A percentile compares a stretch with the other conserved stretches of the same genome.
These are phyloP conservation scores for Pseudopithomyces maydicus DNA, from an alignment of 2,329 filamentous ascomycete genomes.

Conservation along the genomic window DNA sequence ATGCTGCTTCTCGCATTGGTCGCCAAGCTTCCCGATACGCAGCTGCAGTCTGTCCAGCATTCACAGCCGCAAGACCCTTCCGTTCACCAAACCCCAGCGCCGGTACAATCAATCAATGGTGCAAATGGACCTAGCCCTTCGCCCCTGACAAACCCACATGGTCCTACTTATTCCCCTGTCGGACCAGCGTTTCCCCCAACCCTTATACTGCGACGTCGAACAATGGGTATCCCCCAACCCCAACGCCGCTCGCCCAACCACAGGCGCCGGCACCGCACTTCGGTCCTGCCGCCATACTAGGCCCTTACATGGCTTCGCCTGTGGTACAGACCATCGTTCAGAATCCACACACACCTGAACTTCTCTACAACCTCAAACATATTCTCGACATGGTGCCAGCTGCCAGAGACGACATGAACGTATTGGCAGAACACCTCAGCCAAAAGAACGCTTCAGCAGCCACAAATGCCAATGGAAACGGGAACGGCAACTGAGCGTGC, in stretches of 20 bases:
- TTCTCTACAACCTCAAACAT: constrained; percentile 74
- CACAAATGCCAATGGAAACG: background rate
- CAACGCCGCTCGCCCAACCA: constrained; percentile 14
- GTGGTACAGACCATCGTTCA: constrained; percentile 48
- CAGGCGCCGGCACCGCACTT: constrained; percentile 13
- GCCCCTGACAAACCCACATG: constrained; percentile 37
- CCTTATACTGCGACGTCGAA: constrained; percentile 16
- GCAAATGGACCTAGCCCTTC: constrained; percentile 32
- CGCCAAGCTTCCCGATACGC: constrained; percentile 55
- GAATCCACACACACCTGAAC: constrained; percentile 49
- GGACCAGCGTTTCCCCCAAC: constrained; percentile 26
- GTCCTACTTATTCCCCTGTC: constrained; percentile 42
- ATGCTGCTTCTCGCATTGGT: constrained; percentile 86
- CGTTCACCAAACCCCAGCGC: constrained; percentile 21
- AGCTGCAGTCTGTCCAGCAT: constrained; percentile 35
- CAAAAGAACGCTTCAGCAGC: constrained; percentile 2
- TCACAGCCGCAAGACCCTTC: constrained; percentile 19
- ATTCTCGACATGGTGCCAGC: constrained; percentile 70
- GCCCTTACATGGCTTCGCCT: constrained; percentile 48
- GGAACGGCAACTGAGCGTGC: background rate
- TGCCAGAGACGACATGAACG: constrained; percentile 62
- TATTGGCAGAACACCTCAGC: constrained; percentile 28
- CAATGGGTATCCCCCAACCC: constrained; percentile 8
- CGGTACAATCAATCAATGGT: constrained; percentile 22
- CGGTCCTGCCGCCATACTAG: constrained; percentile 45